Evolutionary conservation across 1,284 basidiomycete species (phyloP), one percentile per base, ranked within the genome.

Genomic region (Melanopsichium pennsylvanicum): DNA sequence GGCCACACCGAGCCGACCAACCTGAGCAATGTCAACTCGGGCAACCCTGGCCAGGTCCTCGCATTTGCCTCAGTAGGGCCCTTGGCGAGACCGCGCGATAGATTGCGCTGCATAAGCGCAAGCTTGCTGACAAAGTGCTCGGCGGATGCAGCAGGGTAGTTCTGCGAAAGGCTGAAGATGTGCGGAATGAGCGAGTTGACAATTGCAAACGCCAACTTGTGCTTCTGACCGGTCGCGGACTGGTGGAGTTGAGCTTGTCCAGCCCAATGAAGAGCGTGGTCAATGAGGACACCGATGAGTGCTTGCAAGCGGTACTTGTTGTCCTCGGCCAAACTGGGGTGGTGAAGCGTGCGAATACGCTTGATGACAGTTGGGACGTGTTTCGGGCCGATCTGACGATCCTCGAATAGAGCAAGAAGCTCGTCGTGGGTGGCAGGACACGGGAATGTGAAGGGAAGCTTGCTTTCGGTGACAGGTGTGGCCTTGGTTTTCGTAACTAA

Each of bases 41-140:
- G 84, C 1, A 88, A 81, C 4, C 89, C 88, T 2, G 96, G 96
- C 88, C 92, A 96, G 0, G 93, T 97, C 82, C 87, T 90, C 2
- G 91, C 85, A 4, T 87, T 84, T 0, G 82, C 82, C 19, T 86
- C 84, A 12, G 87, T 84, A 0, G 91, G 84, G 1, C 91, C 92
- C n/a, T 85, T 86, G 3, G 88, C 86, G 7, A 99, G 84, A 5
- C 93, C 94, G 5, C 88, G 88, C 51, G 88, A 88, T 42, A 98
- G 87, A 81, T 97, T 97, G 83, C 93, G 93, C 81, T 97, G 89
- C 92, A 97, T 96, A 10, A 97, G 82, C 0, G 86, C 84, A 38
- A 98, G 85, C 82, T 97, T 97, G 42, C 86, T 83, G 57, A 90
- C 87, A 81, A 94, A 93, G 76, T 89, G 86, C 42, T 88, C 86